Evolutionary conservation across 208 protist genomes (phyloP), one percentile per base, ranked within the genome.

Genomic region (Wallacemonas sp.): DNA sequence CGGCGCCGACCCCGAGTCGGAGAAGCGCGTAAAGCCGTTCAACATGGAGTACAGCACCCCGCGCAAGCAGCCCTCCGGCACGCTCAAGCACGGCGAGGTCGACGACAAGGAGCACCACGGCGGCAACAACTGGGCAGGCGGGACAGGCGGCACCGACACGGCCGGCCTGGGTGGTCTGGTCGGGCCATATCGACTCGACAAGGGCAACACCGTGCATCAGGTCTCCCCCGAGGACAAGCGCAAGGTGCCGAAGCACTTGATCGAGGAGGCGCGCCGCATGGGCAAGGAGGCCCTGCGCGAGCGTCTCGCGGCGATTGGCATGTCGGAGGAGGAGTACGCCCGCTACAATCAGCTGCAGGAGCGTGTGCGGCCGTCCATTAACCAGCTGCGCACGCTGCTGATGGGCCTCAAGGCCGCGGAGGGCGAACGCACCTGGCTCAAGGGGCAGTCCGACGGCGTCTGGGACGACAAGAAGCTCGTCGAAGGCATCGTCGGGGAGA

Each of bases 381-480:
- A 79, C 36, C 75, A 92, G 69, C 65, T 97, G 57, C 76, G 83
- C 8, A 82, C 76, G 41, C 67, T 96, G 52, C 69, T 95, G 61
- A 79, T 74, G 63, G 90, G 87, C 11, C 77, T 97, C 25, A 88
- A 95, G 49, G 81, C 89, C 7, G 87, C 77, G 7, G 88, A 93
- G 49, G 89, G 91, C 14, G 94, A 97, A 64, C 81, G 91, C 5
- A 72, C 74, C 61, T 97, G 94, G 91, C 55, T 94, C 20, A 87
- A 87, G 28, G 83, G 90, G 22, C 90, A 96, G 74, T 94, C 89
- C 0, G 91, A 95, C 45, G 91, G 91, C 41, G 86, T 93, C 8
- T 94, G 90, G 88, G 95, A 98, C 61, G 95, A 98, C 64, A 83
- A 73, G 39, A 94, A 95, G 65, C 75, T 97, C 32, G 91, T 97